phyloP scores from a whole-genome alignment of 352 stramenopile genomes.

The Phytophthora fragariaefolia region DNA sequence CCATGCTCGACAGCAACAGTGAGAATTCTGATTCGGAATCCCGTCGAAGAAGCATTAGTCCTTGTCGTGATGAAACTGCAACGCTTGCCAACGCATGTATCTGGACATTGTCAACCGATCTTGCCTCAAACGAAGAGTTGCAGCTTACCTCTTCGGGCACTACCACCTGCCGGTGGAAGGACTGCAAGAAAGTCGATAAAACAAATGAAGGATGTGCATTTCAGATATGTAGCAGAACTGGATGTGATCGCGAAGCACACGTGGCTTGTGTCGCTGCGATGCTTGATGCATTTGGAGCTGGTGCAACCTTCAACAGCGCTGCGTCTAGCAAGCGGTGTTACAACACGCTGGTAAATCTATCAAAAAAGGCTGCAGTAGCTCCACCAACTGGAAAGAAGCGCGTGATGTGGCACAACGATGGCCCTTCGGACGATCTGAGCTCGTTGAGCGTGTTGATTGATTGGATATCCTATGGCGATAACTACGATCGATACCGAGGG shows the following conservation, averaged over 20 bases:
- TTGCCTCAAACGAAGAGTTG: background rate
- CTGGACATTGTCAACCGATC: background rate
- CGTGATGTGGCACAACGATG: conserved; percentile 19
- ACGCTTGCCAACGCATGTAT: background rate
- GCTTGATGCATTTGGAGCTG: conserved; percentile 3
- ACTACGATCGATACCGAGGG: conserved; percentile 13
- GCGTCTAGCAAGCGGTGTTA: conserved; percentile 15
- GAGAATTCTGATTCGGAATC: background rate
- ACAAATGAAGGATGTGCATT: background rate
- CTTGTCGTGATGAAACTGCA: background rate
- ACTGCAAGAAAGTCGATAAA: background rate
- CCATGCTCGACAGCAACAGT: background rate
- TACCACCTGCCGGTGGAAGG: background rate
- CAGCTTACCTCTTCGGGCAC: background rate
- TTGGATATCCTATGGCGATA: conserved; percentile 10
- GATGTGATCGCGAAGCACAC: background rate
- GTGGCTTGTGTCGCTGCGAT: conserved; percentile 2
- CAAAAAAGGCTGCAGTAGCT: background rate
- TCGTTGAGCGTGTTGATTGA: conserved; percentile 15
- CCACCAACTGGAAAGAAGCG: conserved; percentile 1
- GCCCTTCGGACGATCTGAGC: conserved; percentile 1
- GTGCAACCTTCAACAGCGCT: conserved; percentile 1
- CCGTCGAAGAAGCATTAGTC: background rate
- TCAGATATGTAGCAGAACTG: background rate
- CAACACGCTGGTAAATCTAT: conserved; percentile 9